Percentiles rank a stretch among this genome's conserved stretches.
Evolutionary conservation across 2,329 filamentous ascomycete genomes (phyloP).

Genomic region (Alternaria triticina): DNA sequence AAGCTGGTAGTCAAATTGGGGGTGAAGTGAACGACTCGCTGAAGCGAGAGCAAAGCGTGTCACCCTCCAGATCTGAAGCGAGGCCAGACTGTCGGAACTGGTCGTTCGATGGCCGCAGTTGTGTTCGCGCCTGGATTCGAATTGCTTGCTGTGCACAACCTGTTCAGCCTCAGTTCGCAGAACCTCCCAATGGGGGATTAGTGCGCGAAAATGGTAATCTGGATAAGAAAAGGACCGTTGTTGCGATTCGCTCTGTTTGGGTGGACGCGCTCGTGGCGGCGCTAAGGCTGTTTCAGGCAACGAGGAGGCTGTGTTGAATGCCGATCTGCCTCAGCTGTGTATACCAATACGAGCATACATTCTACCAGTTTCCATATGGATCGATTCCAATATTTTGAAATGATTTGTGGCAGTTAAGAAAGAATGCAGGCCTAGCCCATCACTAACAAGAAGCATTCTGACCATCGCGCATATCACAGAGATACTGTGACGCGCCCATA

Average conservation of each 20-base stretch:
- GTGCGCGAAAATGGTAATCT: not conserved
- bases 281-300: not conserved
- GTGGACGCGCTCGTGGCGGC: not conserved
- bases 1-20: slow-evolving; percentile 58
- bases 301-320: not conserved
- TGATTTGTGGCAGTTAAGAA: not conserved
- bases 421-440: not conserved
- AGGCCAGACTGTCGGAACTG: not conserved
- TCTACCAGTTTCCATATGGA: not conserved
- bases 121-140: not conserved
- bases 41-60: not conserved
- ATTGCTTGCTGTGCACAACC: not conserved
- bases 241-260: not conserved
- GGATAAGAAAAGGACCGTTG: not conserved
- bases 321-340: not conserved
- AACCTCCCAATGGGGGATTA: not conserved
- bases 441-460: too few relatives aligned
- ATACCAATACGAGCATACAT: not conserved
- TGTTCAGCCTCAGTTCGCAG: not conserved
- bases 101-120: not conserved
- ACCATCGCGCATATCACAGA: not conserved
- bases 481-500: not conserved
- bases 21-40: not conserved
- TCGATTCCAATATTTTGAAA: not conserved
- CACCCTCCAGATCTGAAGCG: not conserved